Conservation (phyloP, 257 asterid genomes). For the Solanum tarapatanum region DNA sequence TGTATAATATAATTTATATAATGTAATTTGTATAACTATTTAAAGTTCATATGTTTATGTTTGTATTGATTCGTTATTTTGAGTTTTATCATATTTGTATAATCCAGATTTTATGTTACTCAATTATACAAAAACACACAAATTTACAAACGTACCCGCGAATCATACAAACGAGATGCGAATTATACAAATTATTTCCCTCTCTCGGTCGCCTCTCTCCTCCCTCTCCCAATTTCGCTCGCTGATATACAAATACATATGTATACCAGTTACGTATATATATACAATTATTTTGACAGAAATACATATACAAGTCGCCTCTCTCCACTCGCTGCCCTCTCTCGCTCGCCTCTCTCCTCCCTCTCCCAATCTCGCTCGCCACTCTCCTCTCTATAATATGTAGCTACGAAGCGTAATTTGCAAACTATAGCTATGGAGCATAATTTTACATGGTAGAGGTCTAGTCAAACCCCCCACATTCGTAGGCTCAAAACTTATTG, state of each 20-base stretch:
- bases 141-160: rapidly evolving
- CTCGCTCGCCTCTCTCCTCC: background rate
- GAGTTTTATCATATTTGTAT: background rate
- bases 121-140: background rate
- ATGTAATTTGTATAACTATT: too few relatives aligned
- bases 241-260: background rate
- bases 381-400: background rate
- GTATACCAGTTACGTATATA: too few relatives aligned
- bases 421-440: too few relatives aligned
- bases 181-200: background rate
- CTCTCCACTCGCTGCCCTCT: background rate
- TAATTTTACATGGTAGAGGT: too few relatives aligned
- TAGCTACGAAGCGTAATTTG: too few relatives aligned
- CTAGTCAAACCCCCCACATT: too few relatives aligned
- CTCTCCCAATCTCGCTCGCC: background rate
- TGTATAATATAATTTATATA: too few relatives aligned
- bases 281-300: background rate
- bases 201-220: background rate
- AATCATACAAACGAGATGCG: background rate
- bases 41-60: background rate
- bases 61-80: background rate
- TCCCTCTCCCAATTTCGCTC: background rate
- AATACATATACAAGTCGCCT: too few relatives aligned
- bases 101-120: background rate
- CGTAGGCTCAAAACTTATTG: too few relatives aligned